These are phyloP conservation scores for Isochrysis galbana DNA, from an alignment of 78 protist species.

Conservation along the genomic window DNA sequence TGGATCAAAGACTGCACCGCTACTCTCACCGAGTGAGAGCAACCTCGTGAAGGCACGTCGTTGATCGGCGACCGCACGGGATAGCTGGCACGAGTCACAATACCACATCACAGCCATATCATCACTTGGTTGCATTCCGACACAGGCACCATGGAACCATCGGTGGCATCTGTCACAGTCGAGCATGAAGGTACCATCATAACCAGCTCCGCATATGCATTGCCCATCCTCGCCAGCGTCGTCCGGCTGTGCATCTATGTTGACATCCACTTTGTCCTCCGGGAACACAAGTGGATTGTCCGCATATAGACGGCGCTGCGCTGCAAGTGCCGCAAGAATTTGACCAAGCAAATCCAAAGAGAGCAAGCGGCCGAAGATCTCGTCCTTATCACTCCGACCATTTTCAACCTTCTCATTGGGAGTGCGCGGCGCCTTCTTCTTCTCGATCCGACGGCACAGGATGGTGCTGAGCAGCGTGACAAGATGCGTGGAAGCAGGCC, in stretches of 20 bases:
- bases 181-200: constrained; percentile 7
- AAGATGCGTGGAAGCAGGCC: neutral
- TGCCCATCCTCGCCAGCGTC: neutral
- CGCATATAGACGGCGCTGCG: neutral
- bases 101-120: neutral
- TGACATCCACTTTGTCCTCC: neutral
- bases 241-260: neutral
- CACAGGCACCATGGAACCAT: constrained; percentile 6
- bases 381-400: no score
- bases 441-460: neutral
- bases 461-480: neutral
- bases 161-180: constrained; percentile 14
- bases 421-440: neutral
- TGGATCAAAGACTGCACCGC: no score
- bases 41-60: neutral
- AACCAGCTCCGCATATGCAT: neutral
- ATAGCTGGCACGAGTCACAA: neutral
- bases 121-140: neutral
- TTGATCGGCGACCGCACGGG: neutral
- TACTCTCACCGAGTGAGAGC: neutral
- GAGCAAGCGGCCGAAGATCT: neutral
- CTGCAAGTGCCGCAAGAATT: neutral
- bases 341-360: neutral
- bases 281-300: neutral
- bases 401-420: neutral